Evolutionary conservation across 2,329 filamentous ascomycete species (phyloP), one percentile per base, ranked within the genome.

Genomic region (Microsporum ferrugineum): DNA sequence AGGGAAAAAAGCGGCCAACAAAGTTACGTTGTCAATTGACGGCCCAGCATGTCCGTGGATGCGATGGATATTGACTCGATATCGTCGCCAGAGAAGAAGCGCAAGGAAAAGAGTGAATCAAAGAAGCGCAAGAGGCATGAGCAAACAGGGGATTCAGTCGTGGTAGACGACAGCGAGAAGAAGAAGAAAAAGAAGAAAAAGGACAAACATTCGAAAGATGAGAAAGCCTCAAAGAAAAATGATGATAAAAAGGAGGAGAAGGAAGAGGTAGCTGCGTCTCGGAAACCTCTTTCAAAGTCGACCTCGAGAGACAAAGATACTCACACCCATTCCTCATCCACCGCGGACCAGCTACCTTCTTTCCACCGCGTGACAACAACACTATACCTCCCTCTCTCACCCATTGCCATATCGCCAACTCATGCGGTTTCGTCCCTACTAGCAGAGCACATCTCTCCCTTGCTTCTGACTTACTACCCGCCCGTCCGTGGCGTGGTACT

Each of bases 281-380:
- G 72, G 59, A 57, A 38, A 57, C 55, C 55, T 1, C 55, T 57
- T 3, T n/a, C 34, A 5, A 57, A 57, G 14, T 23, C 55, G 10
- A 34, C 31, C n/a, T 56, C 38, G 56, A 58, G 17, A n/a, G 57
- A 45, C 12, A 36, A 59, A 59, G 57, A 59, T 36, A 49, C 57
- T 17, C 57, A 29, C 27, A 27, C 45, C 57, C 58, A 27, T 29
- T 61, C 56, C 14, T 43, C 43, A 3, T 47, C 23, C 5, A 14
- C 51, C 23, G 34, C 31, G 34, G 29, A 56, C 31, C 51, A 56
- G 29, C 51, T 33, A 75, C 88, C 87, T 51, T 88, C 91, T 14
- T 92, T 95, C 75, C 85, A 85, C 71, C 83, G 84, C 33, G 87
- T 92, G 69, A 90, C 87, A 27, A 83, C 89, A 47, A 91, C 91